phyloP scores from a whole-genome alignment of 2,329 filamentous ascomycete species.

The Fusarium sp. region DNA sequence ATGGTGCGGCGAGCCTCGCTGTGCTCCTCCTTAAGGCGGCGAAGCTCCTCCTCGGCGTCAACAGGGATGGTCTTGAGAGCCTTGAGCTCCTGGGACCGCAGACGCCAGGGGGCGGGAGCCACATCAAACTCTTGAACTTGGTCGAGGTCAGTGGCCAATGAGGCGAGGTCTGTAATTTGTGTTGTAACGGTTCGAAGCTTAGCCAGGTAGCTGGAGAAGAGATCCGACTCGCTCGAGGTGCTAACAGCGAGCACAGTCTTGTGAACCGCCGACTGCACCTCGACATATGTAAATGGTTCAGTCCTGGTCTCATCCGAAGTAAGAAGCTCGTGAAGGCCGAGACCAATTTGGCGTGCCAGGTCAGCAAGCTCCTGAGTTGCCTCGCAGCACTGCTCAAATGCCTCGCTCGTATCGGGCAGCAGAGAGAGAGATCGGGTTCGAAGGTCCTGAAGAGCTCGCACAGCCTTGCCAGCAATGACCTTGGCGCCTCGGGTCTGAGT shows the following conservation, averaged over 20 bases:
- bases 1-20: conserved; percentile 76
- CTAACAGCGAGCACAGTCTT: conserved; percentile 59
- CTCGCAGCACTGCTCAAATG: conserved; percentile 74
- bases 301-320: conserved; percentile 72
- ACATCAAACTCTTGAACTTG: conserved; percentile 82
- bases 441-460: conserved; percentile 79
- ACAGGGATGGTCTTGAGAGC: conserved; percentile 80
- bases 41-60: conserved; percentile 85
- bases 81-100: conserved; percentile 81
- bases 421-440: conserved; percentile 77
- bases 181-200: conserved; percentile 70
- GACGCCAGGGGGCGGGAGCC: conserved; percentile 78
- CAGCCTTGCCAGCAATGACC: conserved; percentile 80
- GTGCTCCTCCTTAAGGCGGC: conserved; percentile 79
- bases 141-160: conserved; percentile 72
- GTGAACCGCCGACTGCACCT: conserved; percentile 70
- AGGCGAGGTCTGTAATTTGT: conserved; percentile 73
- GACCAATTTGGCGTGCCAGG: conserved; percentile 71
- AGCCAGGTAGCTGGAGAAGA: conserved; percentile 72
- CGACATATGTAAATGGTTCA: conserved; percentile 70
- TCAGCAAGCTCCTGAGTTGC: conserved; percentile 70
- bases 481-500: conserved; percentile 82
- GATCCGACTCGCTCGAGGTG: conserved; percentile 67
- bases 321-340: conserved; percentile 70
- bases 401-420: conserved; percentile 68